Conservation (phyloP, 257 asterid genomes). For the Solanum paucissectum region DNA sequence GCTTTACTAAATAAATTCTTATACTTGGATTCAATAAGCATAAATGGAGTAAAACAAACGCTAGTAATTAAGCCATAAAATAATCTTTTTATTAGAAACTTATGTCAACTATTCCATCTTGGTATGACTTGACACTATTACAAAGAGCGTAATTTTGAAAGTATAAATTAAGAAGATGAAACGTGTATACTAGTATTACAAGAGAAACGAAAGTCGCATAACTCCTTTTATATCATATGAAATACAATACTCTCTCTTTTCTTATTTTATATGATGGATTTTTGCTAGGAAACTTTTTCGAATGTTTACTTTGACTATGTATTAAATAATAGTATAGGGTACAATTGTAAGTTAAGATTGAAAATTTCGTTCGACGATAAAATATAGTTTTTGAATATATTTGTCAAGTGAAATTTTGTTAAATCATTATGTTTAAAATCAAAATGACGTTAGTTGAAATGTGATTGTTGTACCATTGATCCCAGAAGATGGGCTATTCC, state of each 20-base stretch:
- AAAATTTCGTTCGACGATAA: neutral
- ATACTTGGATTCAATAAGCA: neutral
- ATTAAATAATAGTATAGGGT: neutral
- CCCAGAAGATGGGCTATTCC: neutral
- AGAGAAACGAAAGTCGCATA: neutral
- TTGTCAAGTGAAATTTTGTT: neutral
- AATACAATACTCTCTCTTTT: neutral
- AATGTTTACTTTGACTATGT: neutral
- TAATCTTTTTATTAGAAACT: neutral
- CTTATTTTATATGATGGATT: neutral
- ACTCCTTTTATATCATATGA: neutral
- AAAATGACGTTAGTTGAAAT: neutral
- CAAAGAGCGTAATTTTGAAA: neutral
- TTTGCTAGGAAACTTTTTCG: neutral
- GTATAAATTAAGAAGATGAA: neutral
- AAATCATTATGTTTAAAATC: neutral
- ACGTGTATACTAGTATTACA: neutral
- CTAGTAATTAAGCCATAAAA: neutral
- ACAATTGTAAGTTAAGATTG: neutral
- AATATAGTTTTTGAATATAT: neutral
- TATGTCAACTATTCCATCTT: neutral
- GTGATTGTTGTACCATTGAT: neutral
- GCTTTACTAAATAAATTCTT: too few relatives aligned
- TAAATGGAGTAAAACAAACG: neutral
- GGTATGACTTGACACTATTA: neutral